Conservation (phyloP, 495 filamentous ascomycete species). For the Aspergillus taichungensis region DNA sequence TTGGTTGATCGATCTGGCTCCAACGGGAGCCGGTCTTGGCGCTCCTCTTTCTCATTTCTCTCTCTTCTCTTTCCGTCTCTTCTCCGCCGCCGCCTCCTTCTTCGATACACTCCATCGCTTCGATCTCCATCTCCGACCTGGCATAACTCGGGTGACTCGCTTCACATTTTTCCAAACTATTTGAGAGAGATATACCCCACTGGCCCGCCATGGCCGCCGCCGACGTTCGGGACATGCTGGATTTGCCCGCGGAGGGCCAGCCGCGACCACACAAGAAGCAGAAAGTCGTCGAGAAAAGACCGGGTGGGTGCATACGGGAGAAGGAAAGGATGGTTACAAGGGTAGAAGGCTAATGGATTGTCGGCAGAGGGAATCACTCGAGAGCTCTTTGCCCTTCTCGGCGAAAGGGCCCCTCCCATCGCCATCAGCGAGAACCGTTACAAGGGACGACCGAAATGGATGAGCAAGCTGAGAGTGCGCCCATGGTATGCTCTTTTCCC, state of each 20-base stretch:
- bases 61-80: slow-evolving; percentile 3
- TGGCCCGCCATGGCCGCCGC: slow-evolving; percentile 55
- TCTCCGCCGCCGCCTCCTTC: neutral
- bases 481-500: slow-evolving; percentile 37
- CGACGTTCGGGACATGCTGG: slow-evolving; percentile 87
- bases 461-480: slow-evolving; percentile 43
- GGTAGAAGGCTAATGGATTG: slow-evolving; percentile 5
- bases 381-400: slow-evolving; percentile 56
- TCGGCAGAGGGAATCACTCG: slow-evolving; percentile 64
- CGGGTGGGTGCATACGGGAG: slow-evolving; percentile 35
- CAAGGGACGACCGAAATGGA: slow-evolving; percentile 52
- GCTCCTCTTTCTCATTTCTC: slow-evolving; percentile 13
- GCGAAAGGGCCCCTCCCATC: slow-evolving; percentile 60
- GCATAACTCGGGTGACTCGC: neutral
- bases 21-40: slow-evolving; percentile 15
- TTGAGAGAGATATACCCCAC: neutral
- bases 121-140: neutral
- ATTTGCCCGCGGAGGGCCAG: slow-evolving; percentile 59
- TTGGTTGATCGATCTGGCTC: slow-evolving; percentile 6
- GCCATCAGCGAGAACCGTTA: slow-evolving; percentile 59
- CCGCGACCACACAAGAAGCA: slow-evolving; percentile 66
- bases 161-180: neutral
- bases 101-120: neutral
- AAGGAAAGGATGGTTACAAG: slow-evolving; percentile 22
- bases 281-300: slow-evolving; percentile 60